Percentiles rank a stretch among this genome's conserved stretches.
These are phyloP conservation scores for Nepenthes gracilis DNA, from an alignment of 148 eudicot genomes.

Conservation along the genomic window DNA sequence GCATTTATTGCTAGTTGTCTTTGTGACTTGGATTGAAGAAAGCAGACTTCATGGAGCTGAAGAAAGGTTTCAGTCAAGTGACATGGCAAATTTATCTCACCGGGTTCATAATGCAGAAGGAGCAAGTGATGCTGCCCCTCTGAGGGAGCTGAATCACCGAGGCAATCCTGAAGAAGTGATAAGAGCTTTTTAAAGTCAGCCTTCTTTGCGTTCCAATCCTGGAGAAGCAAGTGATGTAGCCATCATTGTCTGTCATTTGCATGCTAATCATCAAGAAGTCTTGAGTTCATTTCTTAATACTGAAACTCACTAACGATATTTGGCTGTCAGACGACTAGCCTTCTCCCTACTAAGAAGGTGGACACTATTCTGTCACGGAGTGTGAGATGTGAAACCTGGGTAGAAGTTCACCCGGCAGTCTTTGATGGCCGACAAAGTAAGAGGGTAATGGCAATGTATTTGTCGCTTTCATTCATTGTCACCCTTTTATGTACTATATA, in stretches of 20 bases:
- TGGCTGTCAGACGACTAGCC: too few species aligned
- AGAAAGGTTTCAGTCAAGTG: constrained; percentile 59
- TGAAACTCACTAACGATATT: too few species aligned
- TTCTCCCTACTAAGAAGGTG: too few species aligned
- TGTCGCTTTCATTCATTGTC: too few species aligned
- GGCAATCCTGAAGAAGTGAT: constrained; percentile 80
- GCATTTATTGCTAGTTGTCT: neutral
- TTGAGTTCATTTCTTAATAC: too few species aligned
- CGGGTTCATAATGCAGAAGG: constrained; percentile 57
- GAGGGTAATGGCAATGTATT: too few species aligned
- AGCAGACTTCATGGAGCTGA: constrained; percentile 25
- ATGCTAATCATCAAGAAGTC: neutral
- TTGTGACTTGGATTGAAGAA: constrained; percentile 25
- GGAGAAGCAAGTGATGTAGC: constrained; percentile 47
- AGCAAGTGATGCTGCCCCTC: constrained; percentile 35
- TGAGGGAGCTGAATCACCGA: constrained; percentile 53
- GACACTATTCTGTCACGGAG: too few species aligned
- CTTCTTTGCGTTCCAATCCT: constrained; percentile 63
- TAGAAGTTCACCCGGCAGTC: too few species aligned
- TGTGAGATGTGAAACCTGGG: too few species aligned
- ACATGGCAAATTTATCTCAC: constrained; percentile 57
- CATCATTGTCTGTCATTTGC: neutral
- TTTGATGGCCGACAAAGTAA: too few species aligned
- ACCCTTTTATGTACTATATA: too few species aligned
- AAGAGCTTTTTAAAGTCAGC: constrained; percentile 71